phyloP scores from a whole-genome alignment of 164 flowering plant genomes.

The Vitis riparia region DNA sequence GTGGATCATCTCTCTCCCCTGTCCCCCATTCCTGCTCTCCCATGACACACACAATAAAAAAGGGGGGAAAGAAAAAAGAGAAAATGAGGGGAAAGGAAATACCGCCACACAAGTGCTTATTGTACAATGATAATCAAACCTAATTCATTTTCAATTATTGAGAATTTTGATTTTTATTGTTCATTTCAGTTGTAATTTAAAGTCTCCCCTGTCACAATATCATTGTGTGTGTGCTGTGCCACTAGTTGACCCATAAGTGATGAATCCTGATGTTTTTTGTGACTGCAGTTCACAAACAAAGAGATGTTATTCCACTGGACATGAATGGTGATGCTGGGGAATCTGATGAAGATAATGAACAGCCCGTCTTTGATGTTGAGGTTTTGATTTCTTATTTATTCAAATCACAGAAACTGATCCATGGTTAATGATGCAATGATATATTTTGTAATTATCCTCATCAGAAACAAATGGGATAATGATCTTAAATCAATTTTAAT shows the following conservation, averaged over 20 bases:
- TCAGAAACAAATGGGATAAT: too few species aligned
- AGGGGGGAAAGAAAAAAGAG: too few species aligned
- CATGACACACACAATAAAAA: too few species aligned
- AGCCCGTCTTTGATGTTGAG: constrained; percentile 69
- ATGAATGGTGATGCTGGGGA: constrained; percentile 47
- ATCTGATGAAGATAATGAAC: constrained; percentile 74
- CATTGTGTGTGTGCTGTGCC: background rate
- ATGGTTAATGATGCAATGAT: background rate
- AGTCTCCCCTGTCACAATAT: too few species aligned
- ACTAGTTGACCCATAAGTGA: background rate
- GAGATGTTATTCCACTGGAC: constrained; percentile 74
- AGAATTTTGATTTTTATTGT: background rate
- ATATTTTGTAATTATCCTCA: background rate
- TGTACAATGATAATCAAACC: too few species aligned
- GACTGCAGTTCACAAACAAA: constrained; percentile 80
- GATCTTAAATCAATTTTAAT: too few species aligned
- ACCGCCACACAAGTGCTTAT: too few species aligned
- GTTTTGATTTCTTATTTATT: constrained; percentile 23
- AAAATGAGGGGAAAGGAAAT: too few species aligned
- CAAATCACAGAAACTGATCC: background rate
- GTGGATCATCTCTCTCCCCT: background rate
- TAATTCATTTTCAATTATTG: background rate
- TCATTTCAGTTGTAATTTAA: too few species aligned
- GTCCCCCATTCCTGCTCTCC: too few species aligned
- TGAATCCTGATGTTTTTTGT: constrained; percentile 1